Conservation (phyloP, 257 asterid species). For the Fraxinus quadrangulata region DNA sequence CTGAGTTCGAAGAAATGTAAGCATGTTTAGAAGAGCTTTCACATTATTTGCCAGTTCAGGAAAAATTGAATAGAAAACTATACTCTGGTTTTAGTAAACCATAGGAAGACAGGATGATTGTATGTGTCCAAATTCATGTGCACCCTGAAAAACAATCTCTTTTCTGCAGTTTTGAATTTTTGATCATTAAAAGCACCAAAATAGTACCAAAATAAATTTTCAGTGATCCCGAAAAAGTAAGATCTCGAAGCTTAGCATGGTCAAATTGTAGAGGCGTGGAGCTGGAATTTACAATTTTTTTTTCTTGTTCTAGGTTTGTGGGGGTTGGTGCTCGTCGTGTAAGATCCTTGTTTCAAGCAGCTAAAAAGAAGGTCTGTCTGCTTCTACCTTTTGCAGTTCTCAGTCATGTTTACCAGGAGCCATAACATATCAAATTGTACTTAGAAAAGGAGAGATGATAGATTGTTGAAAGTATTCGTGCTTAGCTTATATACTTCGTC, state of each 20-base stretch:
- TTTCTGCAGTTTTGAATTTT: neutral
- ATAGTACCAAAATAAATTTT: neutral
- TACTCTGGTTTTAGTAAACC: neutral
- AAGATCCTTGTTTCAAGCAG: slow-evolving; percentile 97
- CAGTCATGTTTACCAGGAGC: neutral
- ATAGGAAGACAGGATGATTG: neutral
- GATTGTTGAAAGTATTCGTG: slow-evolving; percentile 1
- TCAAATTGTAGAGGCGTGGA: neutral
- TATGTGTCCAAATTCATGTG: neutral
- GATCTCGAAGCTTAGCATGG: neutral
- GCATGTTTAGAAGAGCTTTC: slow-evolving; percentile 25
- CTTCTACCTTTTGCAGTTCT: slow-evolving; percentile 11
- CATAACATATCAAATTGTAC: slow-evolving; percentile 6
- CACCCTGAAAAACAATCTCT: neutral
- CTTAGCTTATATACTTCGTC: neutral
- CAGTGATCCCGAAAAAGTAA: neutral
- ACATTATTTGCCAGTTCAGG: slow-evolving; percentile 12
- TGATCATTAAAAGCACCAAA: neutral
- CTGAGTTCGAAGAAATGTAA: slow-evolving; percentile 97
- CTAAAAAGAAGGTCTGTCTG: slow-evolving; percentile 74
- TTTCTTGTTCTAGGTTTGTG: slow-evolving; percentile 70
- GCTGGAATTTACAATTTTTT: slow-evolving; percentile 25
- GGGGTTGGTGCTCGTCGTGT: slow-evolving; percentile 99
- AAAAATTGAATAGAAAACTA: neutral
- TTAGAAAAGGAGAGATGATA: neutral